Base-by-base conservation (phyloP, 2,329 filamentous ascomycete genomes). In the Trematosphaeria pertusa region DNA sequence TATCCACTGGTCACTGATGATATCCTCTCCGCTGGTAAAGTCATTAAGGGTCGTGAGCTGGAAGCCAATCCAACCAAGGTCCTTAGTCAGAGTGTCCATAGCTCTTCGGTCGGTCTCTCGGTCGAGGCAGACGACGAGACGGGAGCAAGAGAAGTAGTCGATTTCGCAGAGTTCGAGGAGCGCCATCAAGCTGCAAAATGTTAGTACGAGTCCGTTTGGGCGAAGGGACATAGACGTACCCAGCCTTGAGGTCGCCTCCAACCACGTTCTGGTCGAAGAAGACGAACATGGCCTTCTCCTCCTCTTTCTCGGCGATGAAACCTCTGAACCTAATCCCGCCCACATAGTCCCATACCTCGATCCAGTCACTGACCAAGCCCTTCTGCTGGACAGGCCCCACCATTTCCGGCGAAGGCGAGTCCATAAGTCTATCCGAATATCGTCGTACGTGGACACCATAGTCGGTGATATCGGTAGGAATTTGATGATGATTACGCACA, bases 61-160 rank as follows among this genome's bases (percentile, higher is more conserved):
- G 67, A 96, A 96, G 44, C 92, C 92, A 56, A 95, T 92, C 92
- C 92, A 97, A 70, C 91, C 89, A 40, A 97, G 82, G 64, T 91
- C 92, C 71, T 88, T 90, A 64, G 88, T 84, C 59, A 93, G 78
- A 48, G 85, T 79, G 59, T 87, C 83, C 47, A 82, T 78, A 52
- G 89, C 84, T 48, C 81, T 75, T 19, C 80, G 73, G 30, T 83
- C 80, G 53, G 87, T 83, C 35, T 78, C 50, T 54, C 91, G 88
- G 70, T 93, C 90, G 53, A 96, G 81, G 73, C 89, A 92, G 62
- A 91, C 84, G 54, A 95, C 84, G 52, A 96, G 83, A 66, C 88
- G 84, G 44, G 83, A 81, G 74, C 91, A 96, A 61, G 80, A 84
- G 68, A 96, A 83, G 46, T 73, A 69, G 31, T 89, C 84, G 50